Base-by-base conservation (phyloP, 805 yeast species). In the Barnettozyma sucrosica region DNA sequence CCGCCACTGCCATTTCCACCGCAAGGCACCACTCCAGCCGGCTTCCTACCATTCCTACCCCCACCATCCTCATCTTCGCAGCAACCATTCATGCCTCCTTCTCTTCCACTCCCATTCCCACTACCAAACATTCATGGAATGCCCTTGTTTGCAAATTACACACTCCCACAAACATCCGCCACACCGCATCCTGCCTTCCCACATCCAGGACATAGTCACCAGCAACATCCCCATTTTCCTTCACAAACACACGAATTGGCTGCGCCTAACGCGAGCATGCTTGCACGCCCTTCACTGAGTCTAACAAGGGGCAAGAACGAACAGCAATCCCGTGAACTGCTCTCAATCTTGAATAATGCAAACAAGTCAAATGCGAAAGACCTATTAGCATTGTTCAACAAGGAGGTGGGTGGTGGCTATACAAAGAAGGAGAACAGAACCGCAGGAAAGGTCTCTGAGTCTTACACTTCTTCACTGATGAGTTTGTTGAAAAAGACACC, bases 261-360 rank as follows among this genome's bases (percentile, higher is more conserved):
- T 16, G 46, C 75, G 7, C 76, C 75, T 30, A 62, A 70, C 25
- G 64, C 71, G 11, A 65, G 65, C 25, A 66, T 70, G 41, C 65
- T 76, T 11, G 63, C 71, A 8, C 63, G 61, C 46, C 69, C 70
- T 36, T 61, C 67, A 8, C 56, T 68, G 43, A 62, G 61, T n/a
- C 51, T 63, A 5, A 53, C 58, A 18, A 43, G 14, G 33, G 36
- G 49, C 41, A 59, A 53, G 45, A 55, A 54, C 44, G 64, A 59
- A 39, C 62, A 66, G 4, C 68, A 69, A 45, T 68, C 75, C 2
- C 68, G 66, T 51, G 77, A 74, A 44, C 55, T 76, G 13, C 64
- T 75, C 45, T 69, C 74, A 3, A 62, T 75, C 18, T 64, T 76
- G 55, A 71, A 68, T 33, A 43, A 46, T 7, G 46, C 45, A 8